These are phyloP conservation scores for Xylaria sp. DNA, from an alignment of 2,329 filamentous ascomycete genomes.

Conservation along the genomic window DNA sequence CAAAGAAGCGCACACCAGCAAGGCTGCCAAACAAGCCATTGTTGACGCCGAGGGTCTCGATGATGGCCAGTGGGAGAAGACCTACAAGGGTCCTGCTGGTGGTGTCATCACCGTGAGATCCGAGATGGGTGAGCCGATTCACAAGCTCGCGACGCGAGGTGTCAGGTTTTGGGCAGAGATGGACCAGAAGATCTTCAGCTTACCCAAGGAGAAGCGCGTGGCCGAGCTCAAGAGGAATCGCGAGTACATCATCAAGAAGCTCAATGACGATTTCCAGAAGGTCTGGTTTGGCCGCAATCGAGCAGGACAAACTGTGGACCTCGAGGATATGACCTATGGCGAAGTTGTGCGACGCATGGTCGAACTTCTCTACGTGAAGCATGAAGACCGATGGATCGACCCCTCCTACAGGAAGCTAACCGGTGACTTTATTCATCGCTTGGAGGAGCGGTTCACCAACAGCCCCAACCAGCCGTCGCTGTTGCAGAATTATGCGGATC, in stretches of 20 bases:
- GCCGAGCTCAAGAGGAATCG: constrained; percentile 88
- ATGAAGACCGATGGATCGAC: constrained; percentile 92
- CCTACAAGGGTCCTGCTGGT: constrained; percentile 89
- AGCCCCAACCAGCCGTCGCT: constrained; percentile 76
- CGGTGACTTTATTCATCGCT: constrained; percentile 93
- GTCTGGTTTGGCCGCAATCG: constrained; percentile 94
- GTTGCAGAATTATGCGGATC: constrained; percentile 89
- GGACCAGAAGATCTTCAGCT: constrained; percentile 96
- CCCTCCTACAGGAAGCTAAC: constrained; percentile 82
- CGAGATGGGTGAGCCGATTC: constrained; percentile 99
- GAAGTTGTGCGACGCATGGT: constrained; percentile 89
- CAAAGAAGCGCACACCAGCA: constrained; percentile 90
- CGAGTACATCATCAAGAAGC: constrained; percentile 91
- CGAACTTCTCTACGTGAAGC: constrained; percentile 89
- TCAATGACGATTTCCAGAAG: constrained; percentile 97
- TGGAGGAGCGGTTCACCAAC: constrained; percentile 95
- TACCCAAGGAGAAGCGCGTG: constrained; percentile 94
- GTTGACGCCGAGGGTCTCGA: constrained; percentile 84
- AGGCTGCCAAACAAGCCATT: constrained; percentile 88
- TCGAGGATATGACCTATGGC: constrained; percentile 95
- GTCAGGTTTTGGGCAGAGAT: constrained; percentile 98
- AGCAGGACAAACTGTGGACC: constrained; percentile 80
- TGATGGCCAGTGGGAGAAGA: constrained; percentile 88
- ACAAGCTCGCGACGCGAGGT: constrained; percentile 97
- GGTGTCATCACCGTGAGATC: constrained; percentile 96